These are phyloP conservation scores for Periconia digitata DNA, from an alignment of 2,329 filamentous ascomycete species.

Conservation along the genomic window DNA sequence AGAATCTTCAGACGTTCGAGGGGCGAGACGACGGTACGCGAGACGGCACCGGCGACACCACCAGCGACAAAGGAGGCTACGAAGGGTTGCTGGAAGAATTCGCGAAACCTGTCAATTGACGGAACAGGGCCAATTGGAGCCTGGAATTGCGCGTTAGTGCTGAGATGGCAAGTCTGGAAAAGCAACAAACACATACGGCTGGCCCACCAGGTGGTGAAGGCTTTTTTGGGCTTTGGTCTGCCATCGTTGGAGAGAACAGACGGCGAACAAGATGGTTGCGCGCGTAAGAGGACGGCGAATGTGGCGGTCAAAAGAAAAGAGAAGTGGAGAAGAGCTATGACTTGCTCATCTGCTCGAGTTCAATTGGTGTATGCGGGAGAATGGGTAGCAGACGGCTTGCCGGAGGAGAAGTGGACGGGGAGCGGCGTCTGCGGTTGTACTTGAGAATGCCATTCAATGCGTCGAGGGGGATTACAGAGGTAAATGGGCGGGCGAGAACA, in stretches of 20 bases:
- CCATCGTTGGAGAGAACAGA: conserved; percentile 11
- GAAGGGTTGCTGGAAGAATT: conserved; percentile 73
- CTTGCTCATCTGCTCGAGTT: conserved; percentile 34
- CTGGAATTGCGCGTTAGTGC: conserved; percentile 19
- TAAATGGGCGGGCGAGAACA: conserved; percentile 9
- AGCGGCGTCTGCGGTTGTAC: conserved; percentile 17
- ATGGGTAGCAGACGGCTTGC: conserved; percentile 14
- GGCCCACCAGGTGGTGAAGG: conserved; percentile 19
- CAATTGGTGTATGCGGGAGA: conserved; percentile 9
- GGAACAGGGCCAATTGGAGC: conserved; percentile 13
- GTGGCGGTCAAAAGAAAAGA: conserved; percentile 25
- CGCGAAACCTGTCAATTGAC: conserved; percentile 26
- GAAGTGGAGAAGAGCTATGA: conserved; percentile 18
- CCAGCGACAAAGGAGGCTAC: conserved; percentile 91
- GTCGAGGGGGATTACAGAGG: conserved; percentile 8
- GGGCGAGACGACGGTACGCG: conserved; percentile 92
- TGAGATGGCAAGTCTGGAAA: not conserved
- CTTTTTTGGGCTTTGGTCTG: conserved; percentile 19
- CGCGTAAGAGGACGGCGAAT: conserved; percentile 16
- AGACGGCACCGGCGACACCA: conserved; percentile 94
- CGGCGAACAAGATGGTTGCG: conserved; percentile 8
- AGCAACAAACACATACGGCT: conserved; percentile 17
- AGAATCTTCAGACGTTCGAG: conserved; percentile 95
- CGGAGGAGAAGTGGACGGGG: conserved; percentile 10
- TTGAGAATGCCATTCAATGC: conserved; percentile 35